Evolutionary conservation across 441 rosid genomes (phyloP).

Genomic region (Euphorbia corollata): DNA sequence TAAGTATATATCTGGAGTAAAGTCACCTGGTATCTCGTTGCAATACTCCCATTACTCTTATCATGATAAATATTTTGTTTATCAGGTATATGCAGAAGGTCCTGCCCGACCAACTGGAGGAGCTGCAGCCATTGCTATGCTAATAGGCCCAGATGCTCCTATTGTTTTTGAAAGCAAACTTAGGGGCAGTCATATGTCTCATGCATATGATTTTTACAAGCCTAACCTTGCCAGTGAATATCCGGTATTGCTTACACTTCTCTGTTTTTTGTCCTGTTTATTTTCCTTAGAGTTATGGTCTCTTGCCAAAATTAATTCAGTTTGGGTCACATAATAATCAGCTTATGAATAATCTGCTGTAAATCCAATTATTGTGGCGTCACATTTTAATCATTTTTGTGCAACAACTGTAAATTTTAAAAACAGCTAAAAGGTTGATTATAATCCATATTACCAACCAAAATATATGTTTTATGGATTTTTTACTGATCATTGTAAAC

Average conservation of each 20-base stretch:
- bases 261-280: conserved; percentile 6
- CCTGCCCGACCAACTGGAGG: conserved; percentile 99
- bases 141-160: conserved; percentile 93
- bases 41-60: not conserved
- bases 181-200: conserved; percentile 93
- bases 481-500: not conserved
- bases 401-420: not conserved
- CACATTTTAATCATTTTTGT: no score
- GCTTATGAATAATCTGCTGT: not conserved
- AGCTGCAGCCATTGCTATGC: conserved; percentile 91
- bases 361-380: not conserved
- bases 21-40: not conserved
- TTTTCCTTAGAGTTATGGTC: not conserved
- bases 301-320: not conserved
- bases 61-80: conserved; percentile 9
- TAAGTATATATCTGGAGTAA: not conserved
- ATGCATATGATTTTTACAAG: conserved; percentile 96
- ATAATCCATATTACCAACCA: not conserved
- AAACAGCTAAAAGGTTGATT: not conserved
- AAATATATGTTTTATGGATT: not conserved
- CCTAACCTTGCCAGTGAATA: conserved; percentile 98
- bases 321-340: not conserved
- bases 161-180: conserved; percentile 85
- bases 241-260: conserved; percentile 49
- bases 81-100: conserved; percentile 99